phyloP scores from a whole-genome alignment of 2,329 filamentous ascomycete species.

The Colletotrichum tropicale region DNA sequence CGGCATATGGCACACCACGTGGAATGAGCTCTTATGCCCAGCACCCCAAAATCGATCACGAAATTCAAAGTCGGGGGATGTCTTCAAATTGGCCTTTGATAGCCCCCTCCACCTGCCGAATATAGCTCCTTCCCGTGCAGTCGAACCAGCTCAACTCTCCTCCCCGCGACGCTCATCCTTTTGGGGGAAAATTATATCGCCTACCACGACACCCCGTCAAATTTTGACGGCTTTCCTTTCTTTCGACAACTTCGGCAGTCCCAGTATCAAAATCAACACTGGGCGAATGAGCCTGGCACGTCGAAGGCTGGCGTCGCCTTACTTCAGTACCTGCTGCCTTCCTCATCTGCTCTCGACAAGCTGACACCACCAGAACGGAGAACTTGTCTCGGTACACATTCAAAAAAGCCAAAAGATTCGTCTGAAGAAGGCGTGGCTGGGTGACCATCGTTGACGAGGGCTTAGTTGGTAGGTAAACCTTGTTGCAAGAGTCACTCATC shows the following conservation, averaged over 20 bases:
- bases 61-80: background rate
- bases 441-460: background rate
- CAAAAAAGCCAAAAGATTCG: background rate
- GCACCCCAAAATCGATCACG: fast-evolving
- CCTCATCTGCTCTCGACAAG: background rate
- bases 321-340: background rate
- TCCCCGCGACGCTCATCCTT: background rate
- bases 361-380: background rate
- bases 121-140: background rate
- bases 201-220: background rate
- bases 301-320: background rate
- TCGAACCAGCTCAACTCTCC: background rate
- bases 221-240: background rate
- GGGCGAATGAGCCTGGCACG: background rate
- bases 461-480: background rate
- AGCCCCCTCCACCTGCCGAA: background rate
- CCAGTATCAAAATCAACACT: background rate
- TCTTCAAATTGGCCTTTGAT: fast-evolving
- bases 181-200: background rate
- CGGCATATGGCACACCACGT: background rate
- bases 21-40: background rate
- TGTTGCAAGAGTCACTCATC: background rate
- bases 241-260: background rate
- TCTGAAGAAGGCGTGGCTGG: background rate
- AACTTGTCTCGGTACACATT: background rate